A percentile compares a stretch with the other conserved stretches of the same genome.
These are phyloP conservation scores for Dioszegia hungarica DNA, from an alignment of 768 basidiomycete species.

Conservation along the genomic window DNA sequence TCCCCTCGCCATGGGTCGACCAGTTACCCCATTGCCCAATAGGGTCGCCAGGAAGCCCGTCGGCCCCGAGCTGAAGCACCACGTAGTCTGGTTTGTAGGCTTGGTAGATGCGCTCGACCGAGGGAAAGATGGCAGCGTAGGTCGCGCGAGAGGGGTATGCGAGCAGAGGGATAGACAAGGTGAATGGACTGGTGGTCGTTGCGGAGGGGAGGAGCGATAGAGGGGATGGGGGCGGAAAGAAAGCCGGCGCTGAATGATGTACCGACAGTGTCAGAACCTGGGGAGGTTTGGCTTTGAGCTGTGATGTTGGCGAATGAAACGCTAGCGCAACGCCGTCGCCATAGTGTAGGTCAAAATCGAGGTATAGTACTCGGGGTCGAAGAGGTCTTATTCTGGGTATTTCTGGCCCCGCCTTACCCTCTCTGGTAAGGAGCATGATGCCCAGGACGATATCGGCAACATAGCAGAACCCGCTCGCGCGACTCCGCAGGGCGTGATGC, in stretches of 20 bases:
- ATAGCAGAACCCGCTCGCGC: constrained; percentile 88
- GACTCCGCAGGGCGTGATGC: constrained; percentile 75
- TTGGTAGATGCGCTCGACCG: constrained; percentile 60
- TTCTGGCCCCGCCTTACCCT: constrained; percentile 24
- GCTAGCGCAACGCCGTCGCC: constrained; percentile 82
- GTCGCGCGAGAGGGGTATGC: constrained; percentile 66
- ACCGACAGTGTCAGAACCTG: constrained; percentile 65
- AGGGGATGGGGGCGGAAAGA: constrained; percentile 60
- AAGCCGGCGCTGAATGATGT: constrained; percentile 75
- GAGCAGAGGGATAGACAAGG: constrained; percentile 72
- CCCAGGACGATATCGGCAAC: constrained; percentile 83
- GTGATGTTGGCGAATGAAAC: constrained; percentile 32
- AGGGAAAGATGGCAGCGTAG: constrained; percentile 61
- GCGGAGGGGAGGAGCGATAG: constrained; percentile 36
- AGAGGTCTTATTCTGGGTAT: too few relatives aligned
- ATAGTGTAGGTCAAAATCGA: constrained; percentile 89
- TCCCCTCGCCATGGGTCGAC: constrained; percentile 56
- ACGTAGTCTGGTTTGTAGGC: constrained; percentile 71
- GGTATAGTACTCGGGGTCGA: constrained; percentile 67
- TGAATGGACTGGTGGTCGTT: constrained; percentile 58
- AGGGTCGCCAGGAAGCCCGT: constrained; percentile 80
- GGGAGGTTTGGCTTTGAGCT: constrained; percentile 46
- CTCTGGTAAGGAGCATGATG: constrained; percentile 59
- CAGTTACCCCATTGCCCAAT: constrained; percentile 67
- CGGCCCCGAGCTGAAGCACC: constrained; percentile 79